phyloP scores from a whole-genome alignment of 441 rosid species.

The Caryocar brasiliense region DNA sequence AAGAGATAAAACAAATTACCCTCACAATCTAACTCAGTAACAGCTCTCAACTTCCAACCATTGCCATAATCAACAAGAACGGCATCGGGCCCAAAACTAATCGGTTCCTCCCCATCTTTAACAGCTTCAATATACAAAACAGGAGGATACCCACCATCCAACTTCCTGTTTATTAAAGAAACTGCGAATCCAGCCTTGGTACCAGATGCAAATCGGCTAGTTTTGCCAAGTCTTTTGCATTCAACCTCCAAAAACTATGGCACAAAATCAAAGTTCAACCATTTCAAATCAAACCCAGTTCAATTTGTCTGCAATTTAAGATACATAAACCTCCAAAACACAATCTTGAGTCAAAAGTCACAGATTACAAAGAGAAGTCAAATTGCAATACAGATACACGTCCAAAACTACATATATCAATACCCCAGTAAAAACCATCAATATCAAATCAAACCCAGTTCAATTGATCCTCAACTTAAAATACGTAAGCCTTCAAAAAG shows the following conservation, averaged over 20 bases:
- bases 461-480: no score
- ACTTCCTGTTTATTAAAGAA: conserved; percentile 56
- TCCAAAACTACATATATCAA: no score
- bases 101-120: conserved; percentile 63
- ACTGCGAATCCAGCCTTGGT: conserved; percentile 76
- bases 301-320: no score
- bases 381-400: no score
- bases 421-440: no score
- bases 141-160: conserved; percentile 26
- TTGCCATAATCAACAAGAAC: conserved; percentile 52
- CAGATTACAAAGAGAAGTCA: no score
- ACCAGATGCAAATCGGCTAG: conserved; percentile 51
- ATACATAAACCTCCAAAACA: no score
- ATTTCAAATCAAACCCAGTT: not conserved
- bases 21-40: conserved; percentile 27
- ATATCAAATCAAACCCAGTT: no score
- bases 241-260: conserved; percentile 55
- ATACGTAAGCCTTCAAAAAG: no score
- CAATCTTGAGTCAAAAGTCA: no score
- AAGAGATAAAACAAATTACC: conserved; percentile 19
- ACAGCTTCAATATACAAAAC: conserved; percentile 52
- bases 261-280: not conserved
- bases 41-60: conserved; percentile 63
- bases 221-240: conserved; percentile 42
- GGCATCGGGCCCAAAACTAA: conserved; percentile 68